Conservation (phyloP, 257 asterid species). For the Salvia hispanica region DNA sequence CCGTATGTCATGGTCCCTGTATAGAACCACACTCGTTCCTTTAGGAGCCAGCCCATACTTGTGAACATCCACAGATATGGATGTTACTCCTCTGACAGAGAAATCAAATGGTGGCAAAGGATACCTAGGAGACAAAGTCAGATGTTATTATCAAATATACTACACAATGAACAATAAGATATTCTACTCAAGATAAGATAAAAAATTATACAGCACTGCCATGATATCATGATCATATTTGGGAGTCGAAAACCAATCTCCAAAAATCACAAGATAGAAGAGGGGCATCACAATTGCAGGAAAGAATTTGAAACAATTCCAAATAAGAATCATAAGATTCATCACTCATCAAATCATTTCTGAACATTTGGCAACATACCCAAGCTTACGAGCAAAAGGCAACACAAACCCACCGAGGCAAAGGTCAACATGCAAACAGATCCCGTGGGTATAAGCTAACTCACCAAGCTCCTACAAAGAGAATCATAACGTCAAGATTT, state of each 20-base stretch:
- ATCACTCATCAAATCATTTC: conserved; percentile 16
- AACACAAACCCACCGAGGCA: conserved; percentile 98
- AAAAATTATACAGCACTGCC: not conserved
- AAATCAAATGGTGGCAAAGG: conserved; percentile 94
- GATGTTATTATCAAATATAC: conserved; percentile 27
- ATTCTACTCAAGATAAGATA: not conserved
- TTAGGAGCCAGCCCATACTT: conserved; percentile 99
- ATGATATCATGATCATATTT: not conserved
- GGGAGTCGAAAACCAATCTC: not conserved
- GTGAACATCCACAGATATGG: conserved; percentile 95
- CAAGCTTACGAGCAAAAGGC: conserved; percentile 97
- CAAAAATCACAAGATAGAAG: conserved; percentile 14
- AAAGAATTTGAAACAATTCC: conserved; percentile 22
- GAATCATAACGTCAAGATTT: conserved; percentile 25
- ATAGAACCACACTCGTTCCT: conserved; percentile 95
- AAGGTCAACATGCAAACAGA: conserved; percentile 95
- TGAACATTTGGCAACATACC: conserved; percentile 52
- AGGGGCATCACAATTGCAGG: not conserved
- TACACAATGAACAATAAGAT: conserved; percentile 11
- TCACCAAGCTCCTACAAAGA: conserved; percentile 86
- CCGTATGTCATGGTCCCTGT: conserved; percentile 78
- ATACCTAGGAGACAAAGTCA: conserved; percentile 51
- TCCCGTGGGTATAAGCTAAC: conserved; percentile 61
- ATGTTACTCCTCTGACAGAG: conserved; percentile 91
- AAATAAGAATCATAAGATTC: conserved; percentile 2